Conservation (phyloP, 306 rosid genomes). For the Glycine soja region DNA sequence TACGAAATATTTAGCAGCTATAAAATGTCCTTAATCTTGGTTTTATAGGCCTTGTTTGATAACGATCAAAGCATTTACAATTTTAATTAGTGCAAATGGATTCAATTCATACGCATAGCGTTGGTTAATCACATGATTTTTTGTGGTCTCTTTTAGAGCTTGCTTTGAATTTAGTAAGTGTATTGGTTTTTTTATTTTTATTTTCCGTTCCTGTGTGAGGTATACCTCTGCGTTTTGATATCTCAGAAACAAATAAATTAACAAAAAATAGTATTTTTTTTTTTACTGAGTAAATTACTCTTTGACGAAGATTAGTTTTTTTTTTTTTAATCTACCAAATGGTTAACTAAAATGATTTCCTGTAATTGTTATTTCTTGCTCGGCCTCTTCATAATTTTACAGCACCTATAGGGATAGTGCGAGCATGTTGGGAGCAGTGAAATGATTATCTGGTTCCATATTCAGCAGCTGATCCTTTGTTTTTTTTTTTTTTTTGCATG, state of each 20-base stretch:
- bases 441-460: constrained; percentile 3
- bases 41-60: constrained; percentile 5
- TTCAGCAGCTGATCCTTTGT: background rate
- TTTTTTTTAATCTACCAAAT: too few species aligned
- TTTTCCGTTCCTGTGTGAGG: background rate
- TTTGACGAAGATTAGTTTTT: background rate
- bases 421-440: constrained; percentile 19
- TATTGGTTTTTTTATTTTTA: background rate
- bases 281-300: background rate
- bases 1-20: background rate
- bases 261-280: background rate
- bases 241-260: background rate
- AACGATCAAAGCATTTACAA: background rate
- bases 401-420: background rate
- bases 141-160: background rate
- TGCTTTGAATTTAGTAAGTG: background rate
- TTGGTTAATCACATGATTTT: constrained; percentile 18
- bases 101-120: background rate
- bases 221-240: constrained; percentile 11
- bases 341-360: constrained; percentile 1
- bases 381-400: background rate
- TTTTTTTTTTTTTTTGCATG: background rate
- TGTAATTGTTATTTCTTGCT: constrained; percentile 12
- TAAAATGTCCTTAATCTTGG: background rate
- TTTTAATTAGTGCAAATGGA: constrained; percentile 35